phyloP scores from a whole-genome alignment of 2,329 filamentous ascomycete genomes.

The Ophiostoma populinum region DNA sequence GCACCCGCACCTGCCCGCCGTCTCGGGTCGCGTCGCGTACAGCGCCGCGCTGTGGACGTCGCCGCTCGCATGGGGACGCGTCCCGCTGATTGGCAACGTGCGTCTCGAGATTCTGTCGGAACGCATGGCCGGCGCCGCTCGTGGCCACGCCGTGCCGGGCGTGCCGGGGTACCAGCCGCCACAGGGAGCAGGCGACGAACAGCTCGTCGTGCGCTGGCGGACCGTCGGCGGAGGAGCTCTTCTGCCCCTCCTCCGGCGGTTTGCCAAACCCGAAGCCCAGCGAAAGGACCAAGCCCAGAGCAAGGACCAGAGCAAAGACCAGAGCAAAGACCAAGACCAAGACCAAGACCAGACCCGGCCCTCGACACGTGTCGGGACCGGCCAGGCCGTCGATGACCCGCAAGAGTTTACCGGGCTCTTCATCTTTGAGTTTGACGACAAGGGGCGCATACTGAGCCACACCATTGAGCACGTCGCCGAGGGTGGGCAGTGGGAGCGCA shows the following conservation, averaged over 20 bases:
- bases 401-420: constrained; percentile 83
- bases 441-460: constrained; percentile 70
- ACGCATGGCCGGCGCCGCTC: constrained; percentile 53
- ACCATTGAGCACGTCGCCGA: constrained; percentile 90
- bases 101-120: constrained; percentile 75
- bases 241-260: neutral
- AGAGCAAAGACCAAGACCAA: too few species aligned
- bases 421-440: constrained; percentile 83
- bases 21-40: constrained; percentile 79
- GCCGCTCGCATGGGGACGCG: constrained; percentile 84
- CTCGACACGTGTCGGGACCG: constrained; percentile 14
- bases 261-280: neutral
- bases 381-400: constrained; percentile 12
- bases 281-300: neutral
- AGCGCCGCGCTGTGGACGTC: constrained; percentile 90
- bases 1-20: constrained; percentile 78
- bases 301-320: too few species aligned
- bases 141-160: constrained; percentile 14
- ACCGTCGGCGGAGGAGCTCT: constrained; percentile 28
- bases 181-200: constrained; percentile 48
- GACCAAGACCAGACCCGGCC: too few species aligned
- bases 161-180: constrained; percentile 15
- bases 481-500: constrained; percentile 65
- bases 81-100: constrained; percentile 83
- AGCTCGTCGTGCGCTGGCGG: constrained; percentile 82